phyloP scores from a whole-genome alignment of 495 filamentous ascomycete genomes.

The Oidiodendron maius region DNA sequence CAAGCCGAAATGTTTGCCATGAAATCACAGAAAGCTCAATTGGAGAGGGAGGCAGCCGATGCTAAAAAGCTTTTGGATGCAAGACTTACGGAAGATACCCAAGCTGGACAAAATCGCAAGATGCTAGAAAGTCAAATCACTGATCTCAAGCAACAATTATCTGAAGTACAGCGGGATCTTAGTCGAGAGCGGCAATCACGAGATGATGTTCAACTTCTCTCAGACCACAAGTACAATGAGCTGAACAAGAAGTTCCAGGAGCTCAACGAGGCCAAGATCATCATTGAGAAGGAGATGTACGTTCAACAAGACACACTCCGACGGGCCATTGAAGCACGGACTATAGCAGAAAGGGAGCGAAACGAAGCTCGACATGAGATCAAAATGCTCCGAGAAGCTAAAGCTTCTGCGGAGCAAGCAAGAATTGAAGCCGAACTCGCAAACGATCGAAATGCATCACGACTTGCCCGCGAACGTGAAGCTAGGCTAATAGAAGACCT shows the following conservation, averaged over 20 bases:
- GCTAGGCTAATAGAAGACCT: constrained; percentile 72
- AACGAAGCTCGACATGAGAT: constrained; percentile 86
- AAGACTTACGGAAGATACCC: constrained; percentile 81
- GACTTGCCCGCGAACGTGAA: constrained; percentile 77
- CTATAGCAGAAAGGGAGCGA: constrained; percentile 74
- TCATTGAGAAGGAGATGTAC: constrained; percentile 97
- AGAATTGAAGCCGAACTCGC: constrained; percentile 74
- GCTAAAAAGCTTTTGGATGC: constrained; percentile 81
- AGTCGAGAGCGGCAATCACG: constrained; percentile 92
- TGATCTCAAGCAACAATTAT: constrained; percentile 79
- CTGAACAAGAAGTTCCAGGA: constrained; percentile 78
- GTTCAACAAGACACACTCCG: constrained; percentile 93
- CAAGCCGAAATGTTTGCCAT: constrained; percentile 85
- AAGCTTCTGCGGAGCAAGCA: constrained; percentile 76
- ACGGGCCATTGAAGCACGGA: constrained; percentile 74
- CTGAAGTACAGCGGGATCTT: constrained; percentile 79
- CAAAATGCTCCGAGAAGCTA: constrained; percentile 73
- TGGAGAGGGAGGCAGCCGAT: constrained; percentile 85
- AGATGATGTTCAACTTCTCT: constrained; percentile 87
- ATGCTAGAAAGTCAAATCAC: constrained; percentile 83
- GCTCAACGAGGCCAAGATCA: constrained; percentile 94
- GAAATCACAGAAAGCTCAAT: constrained; percentile 71
- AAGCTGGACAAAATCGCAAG: constrained; percentile 77
- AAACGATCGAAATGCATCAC: constrained; percentile 72
- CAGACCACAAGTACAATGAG: constrained; percentile 78